Percentiles rank a stretch among this genome's conserved stretches.
phyloP scores from a whole-genome alignment of 352 stramenopile genomes.

The Phytophthora tentaculata region DNA sequence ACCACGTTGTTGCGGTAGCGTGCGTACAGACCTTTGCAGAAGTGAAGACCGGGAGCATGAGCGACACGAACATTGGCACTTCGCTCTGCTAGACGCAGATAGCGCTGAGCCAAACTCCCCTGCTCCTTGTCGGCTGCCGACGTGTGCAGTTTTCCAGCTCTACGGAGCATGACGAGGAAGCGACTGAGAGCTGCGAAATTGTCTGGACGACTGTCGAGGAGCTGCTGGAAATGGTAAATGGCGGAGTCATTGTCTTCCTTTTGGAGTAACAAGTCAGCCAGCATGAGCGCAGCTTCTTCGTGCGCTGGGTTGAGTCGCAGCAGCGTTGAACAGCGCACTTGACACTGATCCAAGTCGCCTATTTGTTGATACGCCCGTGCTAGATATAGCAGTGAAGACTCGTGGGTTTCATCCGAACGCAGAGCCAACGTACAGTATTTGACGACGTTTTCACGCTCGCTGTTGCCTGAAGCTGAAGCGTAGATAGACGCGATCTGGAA shows the following conservation, averaged over 20 bases:
- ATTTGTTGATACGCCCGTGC: constrained; percentile 71
- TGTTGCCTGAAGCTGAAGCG: constrained; percentile 33
- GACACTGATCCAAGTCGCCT: constrained; percentile 87
- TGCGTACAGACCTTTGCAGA: constrained; percentile 91
- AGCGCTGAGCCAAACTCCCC: constrained; percentile 48
- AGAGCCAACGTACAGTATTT: constrained; percentile 85
- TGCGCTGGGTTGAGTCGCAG: constrained; percentile 81
- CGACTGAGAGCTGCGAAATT: constrained; percentile 91
- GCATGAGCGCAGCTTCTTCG: constrained; percentile 90
- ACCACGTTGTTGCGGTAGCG: constrained; percentile 91
- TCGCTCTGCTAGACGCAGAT: constrained; percentile 86
- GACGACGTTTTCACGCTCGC: constrained; percentile 64
- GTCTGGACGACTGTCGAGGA: constrained; percentile 89
- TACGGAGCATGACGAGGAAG: constrained; percentile 88
- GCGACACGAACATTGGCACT: constrained; percentile 64
- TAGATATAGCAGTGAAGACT: constrained; percentile 86
- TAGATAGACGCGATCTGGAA: constrained; percentile 84
- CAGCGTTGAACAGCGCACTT: constrained; percentile 84
- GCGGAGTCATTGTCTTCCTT: constrained; percentile 89
- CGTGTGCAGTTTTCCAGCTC: constrained; percentile 80
- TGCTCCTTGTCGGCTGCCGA: constrained; percentile 38
- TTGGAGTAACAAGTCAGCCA: constrained; percentile 91
- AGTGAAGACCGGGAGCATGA: constrained; percentile 87
- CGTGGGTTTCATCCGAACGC: constrained; percentile 80
- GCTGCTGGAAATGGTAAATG: constrained; percentile 90